A percentile compares a stretch with the other conserved stretches of the same genome.
phyloP scores from a whole-genome alignment of 2,329 filamentous ascomycete species.

The Sporothrix protearum region DNA sequence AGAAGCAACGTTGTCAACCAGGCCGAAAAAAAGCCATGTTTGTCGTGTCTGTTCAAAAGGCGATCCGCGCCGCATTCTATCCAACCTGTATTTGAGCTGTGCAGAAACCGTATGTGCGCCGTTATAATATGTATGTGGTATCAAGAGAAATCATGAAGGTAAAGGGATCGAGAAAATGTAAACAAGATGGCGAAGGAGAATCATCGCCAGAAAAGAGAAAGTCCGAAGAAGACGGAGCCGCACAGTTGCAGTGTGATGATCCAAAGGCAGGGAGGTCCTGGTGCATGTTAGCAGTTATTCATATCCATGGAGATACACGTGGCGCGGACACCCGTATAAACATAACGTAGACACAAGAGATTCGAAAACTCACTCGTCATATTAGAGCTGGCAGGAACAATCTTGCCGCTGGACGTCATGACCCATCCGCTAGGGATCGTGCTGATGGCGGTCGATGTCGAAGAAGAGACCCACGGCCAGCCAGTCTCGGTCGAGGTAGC shows the following conservation, averaged over 20 bases:
- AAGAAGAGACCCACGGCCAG: slow-evolving; percentile 64
- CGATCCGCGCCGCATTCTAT: background rate
- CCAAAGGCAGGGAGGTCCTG: slow-evolving; percentile 43
- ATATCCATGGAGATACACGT: too few species aligned
- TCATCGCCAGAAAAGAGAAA: slow-evolving; percentile 3
- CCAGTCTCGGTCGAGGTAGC: slow-evolving; percentile 56
- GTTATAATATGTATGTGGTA: background rate
- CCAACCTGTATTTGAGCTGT: background rate
- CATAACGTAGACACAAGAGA: background rate
- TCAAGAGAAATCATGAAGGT: background rate
- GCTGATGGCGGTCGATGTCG: slow-evolving; percentile 49
- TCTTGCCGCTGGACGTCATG: slow-evolving; percentile 73
- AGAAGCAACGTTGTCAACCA: background rate
- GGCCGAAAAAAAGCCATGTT: background rate
- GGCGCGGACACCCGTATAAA: too few species aligned
- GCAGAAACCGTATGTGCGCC: background rate
- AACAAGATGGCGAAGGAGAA: background rate
- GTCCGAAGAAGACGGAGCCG: slow-evolving; percentile 39
- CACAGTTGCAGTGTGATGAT: slow-evolving; percentile 49
- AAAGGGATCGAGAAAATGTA: background rate
- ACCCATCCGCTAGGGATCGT: slow-evolving; percentile 75
- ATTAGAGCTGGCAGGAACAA: slow-evolving; percentile 67
- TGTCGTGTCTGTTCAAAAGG: background rate
- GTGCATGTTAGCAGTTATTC: background rate
- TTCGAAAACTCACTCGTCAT: slow-evolving; percentile 45